Evolutionary conservation across 2,329 filamentous ascomycete genomes (phyloP).

Genomic region (Akanthomyces muscarius): DNA sequence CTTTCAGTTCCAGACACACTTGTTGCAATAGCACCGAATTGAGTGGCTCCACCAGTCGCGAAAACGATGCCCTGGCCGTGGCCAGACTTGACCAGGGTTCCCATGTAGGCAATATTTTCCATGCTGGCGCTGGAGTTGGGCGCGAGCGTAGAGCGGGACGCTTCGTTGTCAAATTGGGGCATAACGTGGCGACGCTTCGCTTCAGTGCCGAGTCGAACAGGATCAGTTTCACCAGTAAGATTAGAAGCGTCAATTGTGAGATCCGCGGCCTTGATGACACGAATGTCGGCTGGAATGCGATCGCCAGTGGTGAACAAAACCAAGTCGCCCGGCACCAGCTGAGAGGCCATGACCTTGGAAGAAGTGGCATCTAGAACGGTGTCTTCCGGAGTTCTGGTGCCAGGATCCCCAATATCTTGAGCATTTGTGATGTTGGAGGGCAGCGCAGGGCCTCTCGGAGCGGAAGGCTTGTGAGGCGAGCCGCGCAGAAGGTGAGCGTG

Average conservation of each 20-base stretch:
- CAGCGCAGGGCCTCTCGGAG: conserved; percentile 42
- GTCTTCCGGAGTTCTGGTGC: conserved; percentile 57
- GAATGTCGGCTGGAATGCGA: conserved; percentile 91
- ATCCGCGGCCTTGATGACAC: conserved; percentile 85
- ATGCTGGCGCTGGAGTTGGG: conserved; percentile 42
- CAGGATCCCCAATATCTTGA: conserved; percentile 39
- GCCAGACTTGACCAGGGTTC: conserved; percentile 89
- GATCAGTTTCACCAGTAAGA: conserved; percentile 92
- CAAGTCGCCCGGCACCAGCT: conserved; percentile 87
- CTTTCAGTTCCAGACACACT: conserved; percentile 94
- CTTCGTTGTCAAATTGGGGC: background rate
- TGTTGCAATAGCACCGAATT: conserved; percentile 93
- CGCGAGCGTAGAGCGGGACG: background rate
- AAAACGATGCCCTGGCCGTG: conserved; percentile 97
- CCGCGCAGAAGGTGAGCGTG: conserved; percentile 89
- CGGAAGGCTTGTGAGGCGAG: conserved; percentile 34
- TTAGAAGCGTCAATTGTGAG: conserved; percentile 96
- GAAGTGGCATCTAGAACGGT: conserved; percentile 68
- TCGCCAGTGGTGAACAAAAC: conserved; percentile 95
- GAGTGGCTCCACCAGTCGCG: conserved; percentile 86
- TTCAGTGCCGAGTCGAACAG: conserved; percentile 72
- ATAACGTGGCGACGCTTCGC: conserved; percentile 38
- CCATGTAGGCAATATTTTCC: conserved; percentile 97
- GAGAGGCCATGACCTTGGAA: conserved; percentile 77
- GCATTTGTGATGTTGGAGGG: conserved; percentile 42